These are phyloP conservation scores for Plasmopara halstedii DNA, from an alignment of 352 stramenopile species.

Conservation along the genomic window DNA sequence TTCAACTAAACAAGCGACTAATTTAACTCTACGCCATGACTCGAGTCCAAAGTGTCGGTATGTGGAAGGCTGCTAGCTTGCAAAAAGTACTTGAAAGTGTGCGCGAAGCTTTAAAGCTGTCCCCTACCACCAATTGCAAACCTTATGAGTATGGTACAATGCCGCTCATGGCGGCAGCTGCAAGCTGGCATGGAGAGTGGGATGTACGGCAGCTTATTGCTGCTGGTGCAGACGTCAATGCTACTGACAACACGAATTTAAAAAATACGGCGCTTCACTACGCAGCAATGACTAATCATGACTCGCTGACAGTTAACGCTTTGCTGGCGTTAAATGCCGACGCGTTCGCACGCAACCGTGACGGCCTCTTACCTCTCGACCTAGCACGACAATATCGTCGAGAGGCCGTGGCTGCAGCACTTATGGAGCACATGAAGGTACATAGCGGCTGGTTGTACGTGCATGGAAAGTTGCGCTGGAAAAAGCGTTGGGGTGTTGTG, in stretches of 20 bases:
- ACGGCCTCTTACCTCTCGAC: conserved; percentile 53
- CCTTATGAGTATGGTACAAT: conserved; percentile 46
- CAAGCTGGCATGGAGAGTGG: conserved; percentile 29
- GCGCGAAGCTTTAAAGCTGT: no score
- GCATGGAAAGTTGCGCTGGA: conserved; percentile 43
- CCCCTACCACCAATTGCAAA: no score
- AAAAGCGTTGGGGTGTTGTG: conserved; percentile 50
- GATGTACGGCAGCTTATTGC: conserved; percentile 38
- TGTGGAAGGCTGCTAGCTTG: no score
- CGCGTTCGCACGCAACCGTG: conserved; percentile 43
- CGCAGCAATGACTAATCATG: conserved; percentile 34
- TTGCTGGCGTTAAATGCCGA: conserved; percentile 45
- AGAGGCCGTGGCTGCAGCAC: conserved; percentile 30
- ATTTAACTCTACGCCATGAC: no score
- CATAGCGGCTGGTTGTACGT: conserved; percentile 52
- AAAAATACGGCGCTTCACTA: conserved; percentile 63
- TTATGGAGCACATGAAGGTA: conserved; percentile 45
- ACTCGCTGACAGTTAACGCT: conserved; percentile 35
- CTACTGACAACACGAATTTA: conserved; percentile 27
- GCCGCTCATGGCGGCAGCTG: conserved; percentile 61
- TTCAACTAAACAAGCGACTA: no score
- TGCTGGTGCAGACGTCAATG: conserved; percentile 41
- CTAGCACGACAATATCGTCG: conserved; percentile 46
- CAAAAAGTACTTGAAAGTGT: no score
- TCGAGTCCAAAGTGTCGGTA: no score